Percentiles rank a stretch among this genome's conserved stretches.
Conservation (phyloP, 441 rosid genomes). For the Rhodomyrtus psidioides region DNA sequence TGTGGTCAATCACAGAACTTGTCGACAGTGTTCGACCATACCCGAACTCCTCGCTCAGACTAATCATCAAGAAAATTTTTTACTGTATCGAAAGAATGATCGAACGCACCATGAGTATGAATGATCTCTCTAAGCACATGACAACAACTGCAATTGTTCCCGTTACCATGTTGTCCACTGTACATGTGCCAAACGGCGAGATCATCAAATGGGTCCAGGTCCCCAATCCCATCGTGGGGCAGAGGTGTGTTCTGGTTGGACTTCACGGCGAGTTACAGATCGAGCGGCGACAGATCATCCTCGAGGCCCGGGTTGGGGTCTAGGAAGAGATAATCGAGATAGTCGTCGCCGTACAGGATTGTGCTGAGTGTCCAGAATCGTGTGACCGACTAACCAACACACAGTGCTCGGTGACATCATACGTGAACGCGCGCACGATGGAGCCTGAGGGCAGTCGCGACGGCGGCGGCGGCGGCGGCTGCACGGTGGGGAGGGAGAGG, state of each 20-base stretch:
- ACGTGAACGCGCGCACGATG: no score
- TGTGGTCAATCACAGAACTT: not conserved
- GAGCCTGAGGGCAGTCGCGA: no score
- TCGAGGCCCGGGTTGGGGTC: slow-evolving; percentile 11
- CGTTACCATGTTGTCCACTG: not conserved
- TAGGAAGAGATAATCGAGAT: slow-evolving; percentile 14
- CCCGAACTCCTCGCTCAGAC: not conserved
- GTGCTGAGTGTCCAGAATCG: slow-evolving; percentile 25
- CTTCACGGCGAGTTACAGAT: not conserved
- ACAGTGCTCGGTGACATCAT: no score
- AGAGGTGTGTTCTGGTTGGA: not conserved
- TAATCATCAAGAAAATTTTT: not conserved
- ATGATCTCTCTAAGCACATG: slow-evolving; percentile 42
- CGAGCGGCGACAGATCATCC: not conserved
- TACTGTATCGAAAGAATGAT: not conserved
- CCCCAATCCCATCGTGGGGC: not conserved
- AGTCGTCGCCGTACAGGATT: slow-evolving; percentile 12
- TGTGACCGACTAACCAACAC: no score
- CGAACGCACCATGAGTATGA: slow-evolving; percentile 40
- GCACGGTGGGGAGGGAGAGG: no score
- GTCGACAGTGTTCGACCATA: not conserved
- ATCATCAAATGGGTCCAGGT: not conserved
- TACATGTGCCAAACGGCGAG: not conserved
- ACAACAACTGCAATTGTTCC: slow-evolving; percentile 45
- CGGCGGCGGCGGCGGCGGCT: no score